phyloP scores from a whole-genome alignment of 1,284 basidiomycete genomes.

The Inonotus hispidus region DNA sequence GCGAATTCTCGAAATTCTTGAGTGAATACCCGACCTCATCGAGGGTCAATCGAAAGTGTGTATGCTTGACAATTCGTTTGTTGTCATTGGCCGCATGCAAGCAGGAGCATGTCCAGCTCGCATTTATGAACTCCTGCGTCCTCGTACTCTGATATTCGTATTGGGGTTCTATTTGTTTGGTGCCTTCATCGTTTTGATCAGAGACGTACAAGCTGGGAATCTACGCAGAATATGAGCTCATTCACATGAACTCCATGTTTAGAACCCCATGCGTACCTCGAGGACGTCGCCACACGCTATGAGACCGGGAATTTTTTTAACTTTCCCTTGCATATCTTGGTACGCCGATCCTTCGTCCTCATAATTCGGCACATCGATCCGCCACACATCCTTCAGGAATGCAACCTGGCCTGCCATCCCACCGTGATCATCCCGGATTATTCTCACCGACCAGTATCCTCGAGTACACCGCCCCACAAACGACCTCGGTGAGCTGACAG shows the following conservation, averaged over 20 bases:
- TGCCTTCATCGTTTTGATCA: background rate
- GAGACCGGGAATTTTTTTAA: background rate
- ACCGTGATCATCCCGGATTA: background rate
- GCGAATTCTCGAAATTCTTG: conserved; percentile 11
- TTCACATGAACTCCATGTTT: background rate
- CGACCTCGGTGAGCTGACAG: background rate
- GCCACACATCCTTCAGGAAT: conserved; percentile 26
- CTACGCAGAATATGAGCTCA: background rate
- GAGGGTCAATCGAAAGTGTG: conserved; percentile 20
- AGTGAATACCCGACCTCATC: conserved; percentile 17
- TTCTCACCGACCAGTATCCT: background rate
- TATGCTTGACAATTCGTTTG: conserved; percentile 10
- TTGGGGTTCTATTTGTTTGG: background rate
- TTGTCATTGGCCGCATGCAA: conserved; percentile 9
- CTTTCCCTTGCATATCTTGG: background rate
- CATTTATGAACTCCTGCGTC: background rate
- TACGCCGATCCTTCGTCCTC: conserved; percentile 20
- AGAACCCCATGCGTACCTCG: background rate
- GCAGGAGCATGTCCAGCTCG: conserved; percentile 8
- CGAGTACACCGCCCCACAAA: background rate
- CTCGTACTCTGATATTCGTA: background rate
- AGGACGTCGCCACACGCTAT: background rate
- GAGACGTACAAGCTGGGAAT: background rate
- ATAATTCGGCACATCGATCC: conserved; percentile 5
- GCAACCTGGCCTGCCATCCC: conserved; percentile 8